A percentile compares a stretch with the other conserved stretches of the same genome.
phyloP scores from a whole-genome alignment of 2,329 filamentous ascomycete genomes.

The Paecilomyces sp. region DNA sequence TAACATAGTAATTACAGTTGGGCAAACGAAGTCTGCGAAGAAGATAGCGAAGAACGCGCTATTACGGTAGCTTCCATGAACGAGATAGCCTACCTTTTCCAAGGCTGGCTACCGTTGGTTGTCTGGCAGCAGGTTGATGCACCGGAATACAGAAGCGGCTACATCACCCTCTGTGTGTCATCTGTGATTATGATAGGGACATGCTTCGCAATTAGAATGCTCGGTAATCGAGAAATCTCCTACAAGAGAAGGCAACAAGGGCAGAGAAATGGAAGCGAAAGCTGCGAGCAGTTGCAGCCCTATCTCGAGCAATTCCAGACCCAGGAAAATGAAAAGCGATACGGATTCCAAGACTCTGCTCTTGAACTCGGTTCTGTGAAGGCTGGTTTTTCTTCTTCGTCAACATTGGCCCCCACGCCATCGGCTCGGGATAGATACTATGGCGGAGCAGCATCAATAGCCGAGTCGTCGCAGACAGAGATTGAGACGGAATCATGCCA shows the following conservation, averaged over 20 bases:
- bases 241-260: slow-evolving; percentile 13
- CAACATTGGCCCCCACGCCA: background rate
- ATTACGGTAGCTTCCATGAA: slow-evolving; percentile 63
- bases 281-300: background rate
- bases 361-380: background rate
- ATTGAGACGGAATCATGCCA: background rate
- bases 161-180: slow-evolving; percentile 48
- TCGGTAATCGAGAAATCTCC: slow-evolving; percentile 2
- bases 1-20: slow-evolving; percentile 25
- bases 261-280: background rate
- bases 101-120: slow-evolving; percentile 61
- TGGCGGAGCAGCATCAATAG: background rate
- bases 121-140: slow-evolving; percentile 61
- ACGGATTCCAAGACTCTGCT: background rate
- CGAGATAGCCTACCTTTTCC: slow-evolving; percentile 61
- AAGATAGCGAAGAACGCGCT: slow-evolving; percentile 58
- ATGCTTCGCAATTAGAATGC: slow-evolving; percentile 39
- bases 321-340: background rate
- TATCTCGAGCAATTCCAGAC: background rate
- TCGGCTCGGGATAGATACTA: background rate
- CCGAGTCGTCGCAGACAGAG: background rate
- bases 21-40: slow-evolving; percentile 49
- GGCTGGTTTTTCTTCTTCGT: background rate
- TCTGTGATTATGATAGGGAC: slow-evolving; percentile 44
- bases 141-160: slow-evolving; percentile 55